phyloP scores from a whole-genome alignment of 768 basidiomycete genomes.

The Leccinellum luteum region DNA sequence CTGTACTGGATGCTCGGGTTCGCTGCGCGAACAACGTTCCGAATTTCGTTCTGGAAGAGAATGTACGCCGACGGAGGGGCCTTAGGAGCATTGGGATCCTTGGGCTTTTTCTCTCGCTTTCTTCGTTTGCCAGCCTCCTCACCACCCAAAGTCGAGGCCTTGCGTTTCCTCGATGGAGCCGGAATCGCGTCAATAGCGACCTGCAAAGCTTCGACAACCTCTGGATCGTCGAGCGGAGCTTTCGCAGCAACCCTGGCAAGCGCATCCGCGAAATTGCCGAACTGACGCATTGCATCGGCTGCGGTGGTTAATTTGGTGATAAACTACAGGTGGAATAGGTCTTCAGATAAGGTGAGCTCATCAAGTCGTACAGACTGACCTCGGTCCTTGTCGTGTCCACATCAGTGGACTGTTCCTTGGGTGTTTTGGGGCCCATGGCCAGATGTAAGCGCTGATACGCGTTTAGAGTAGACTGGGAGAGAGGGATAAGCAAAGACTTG shows the following conservation, averaged over 20 bases:
- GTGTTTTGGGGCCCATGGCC: conserved; percentile 25
- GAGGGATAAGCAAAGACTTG: conserved; percentile 38
- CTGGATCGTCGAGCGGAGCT: conserved; percentile 32
- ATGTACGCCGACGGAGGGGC: conserved; percentile 92
- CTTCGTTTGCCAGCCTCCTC: conserved; percentile 38
- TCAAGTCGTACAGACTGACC: conserved; percentile 23
- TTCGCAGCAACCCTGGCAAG: conserved; percentile 52
- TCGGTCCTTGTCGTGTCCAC: conserved; percentile 29
- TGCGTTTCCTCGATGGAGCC: conserved; percentile 50
- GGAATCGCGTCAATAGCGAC: conserved; percentile 32
- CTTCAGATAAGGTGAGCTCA: conserved; percentile 17
- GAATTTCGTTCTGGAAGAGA: conserved; percentile 89
- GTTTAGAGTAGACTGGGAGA: conserved; percentile 22
- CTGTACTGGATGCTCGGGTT: conserved; percentile 64
- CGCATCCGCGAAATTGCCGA: conserved; percentile 57
- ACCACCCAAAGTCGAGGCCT: conserved; percentile 31
- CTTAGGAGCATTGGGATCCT: conserved; percentile 94
- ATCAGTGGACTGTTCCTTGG: conserved; percentile 27
- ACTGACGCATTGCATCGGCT: conserved; percentile 62
- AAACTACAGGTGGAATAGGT: conserved; percentile 42
- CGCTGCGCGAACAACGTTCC: conserved; percentile 64
- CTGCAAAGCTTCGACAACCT: conserved; percentile 28
- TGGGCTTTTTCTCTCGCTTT: conserved; percentile 54
- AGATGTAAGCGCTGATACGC: conserved; percentile 20
- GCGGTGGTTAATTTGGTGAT: conserved; percentile 51